Evolutionary conservation across 176 grass and related monocot genomes (phyloP), one percentile per base, ranked within the genome.

Genomic region (Lolium multiflorum): DNA sequence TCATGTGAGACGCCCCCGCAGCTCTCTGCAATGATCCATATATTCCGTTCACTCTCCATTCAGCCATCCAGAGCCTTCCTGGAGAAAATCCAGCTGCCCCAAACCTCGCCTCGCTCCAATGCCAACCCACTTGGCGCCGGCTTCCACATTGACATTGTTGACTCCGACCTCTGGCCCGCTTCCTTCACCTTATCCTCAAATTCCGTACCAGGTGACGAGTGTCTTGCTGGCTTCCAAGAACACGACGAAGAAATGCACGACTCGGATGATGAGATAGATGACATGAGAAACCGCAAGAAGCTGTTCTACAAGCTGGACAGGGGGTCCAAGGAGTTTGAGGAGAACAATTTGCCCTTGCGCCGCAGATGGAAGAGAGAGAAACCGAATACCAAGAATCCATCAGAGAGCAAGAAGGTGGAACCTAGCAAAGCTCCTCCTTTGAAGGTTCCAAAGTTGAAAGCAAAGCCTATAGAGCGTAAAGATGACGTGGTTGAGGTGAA

Each of bases 301-400:
- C 61, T 95, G 49, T 86, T 90, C 71, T 95, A 95, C 70, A 92
- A 92, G 80, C 61, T 95, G 35, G 93, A 95, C 50, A 64, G 87
- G 25, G 88, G 88, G 1, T 95, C 93, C 16, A 90, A 38, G 52
- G 93, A 95, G 87, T 95, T 84, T 51, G 93, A 95, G 46, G 93
- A 95, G 80, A 72, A 84, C 43, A 95, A 67, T 16, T 43, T 95
- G n/a, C 4, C 67, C 39, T 92, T 92, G 31, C 88, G 74, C 63
- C 70, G 47, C 76, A 77, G 20, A 10, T 26, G 55, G 61, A 86
- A 61, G 69, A 86, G 46, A 44, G 76, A 81, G 9, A 83, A 78
- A 88, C 38, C 11, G 46, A 83, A 47, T 65, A 24, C 24, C 81
- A 91, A 85, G 76, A 76, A 52, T 37, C 10, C 76, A 84, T 82